Evolutionary conservation across 768 basidiomycete species (phyloP).

Genomic region (Mycena pura): DNA sequence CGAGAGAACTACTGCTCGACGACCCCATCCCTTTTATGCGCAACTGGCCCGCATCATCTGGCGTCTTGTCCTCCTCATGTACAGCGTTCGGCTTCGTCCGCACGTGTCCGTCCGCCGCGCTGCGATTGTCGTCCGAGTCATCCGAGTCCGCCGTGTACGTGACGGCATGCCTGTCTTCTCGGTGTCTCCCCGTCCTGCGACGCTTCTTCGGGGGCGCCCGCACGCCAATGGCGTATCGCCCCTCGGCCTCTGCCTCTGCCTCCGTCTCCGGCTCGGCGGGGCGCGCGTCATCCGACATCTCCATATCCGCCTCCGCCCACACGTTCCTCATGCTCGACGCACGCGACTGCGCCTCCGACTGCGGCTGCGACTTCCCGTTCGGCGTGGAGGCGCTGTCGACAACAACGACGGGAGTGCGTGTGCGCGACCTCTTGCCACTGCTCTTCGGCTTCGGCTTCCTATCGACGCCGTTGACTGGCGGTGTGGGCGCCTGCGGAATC

Average conservation of each 20-base stretch:
- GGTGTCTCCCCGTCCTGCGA: conserved; percentile 45
- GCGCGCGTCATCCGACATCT: conserved; percentile 34
- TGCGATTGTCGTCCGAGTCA: conserved; percentile 5
- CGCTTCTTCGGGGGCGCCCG: conserved; percentile 58
- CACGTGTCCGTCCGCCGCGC: conserved; percentile 5
- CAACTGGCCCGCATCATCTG: background rate
- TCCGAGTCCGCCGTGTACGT: conserved; percentile 17
- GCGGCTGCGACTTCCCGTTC: conserved; percentile 10
- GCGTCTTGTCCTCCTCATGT: background rate
- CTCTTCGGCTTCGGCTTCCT: conserved; percentile 11
- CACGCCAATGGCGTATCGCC: conserved; percentile 61
- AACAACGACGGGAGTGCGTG: conserved; percentile 8
- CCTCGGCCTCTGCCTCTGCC: conserved; percentile 65
- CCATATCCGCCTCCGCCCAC: conserved; percentile 47
- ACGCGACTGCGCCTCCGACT: conserved; percentile 14
- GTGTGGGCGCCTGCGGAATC: conserved; percentile 24
- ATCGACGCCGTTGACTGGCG: conserved; percentile 19
- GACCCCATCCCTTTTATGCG: conserved; percentile 23
- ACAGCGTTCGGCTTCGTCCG: background rate
- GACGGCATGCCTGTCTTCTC: conserved; percentile 40
- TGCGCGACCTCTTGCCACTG: conserved; percentile 3
- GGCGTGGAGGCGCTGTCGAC: background rate
- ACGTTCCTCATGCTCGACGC: conserved; percentile 40
- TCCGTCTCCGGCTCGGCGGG: conserved; percentile 30
- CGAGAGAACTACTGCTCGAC: conserved; percentile 22